phyloP scores from a whole-genome alignment of 2,329 filamentous ascomycete genomes.

The Pseudocercospora eumusae region DNA sequence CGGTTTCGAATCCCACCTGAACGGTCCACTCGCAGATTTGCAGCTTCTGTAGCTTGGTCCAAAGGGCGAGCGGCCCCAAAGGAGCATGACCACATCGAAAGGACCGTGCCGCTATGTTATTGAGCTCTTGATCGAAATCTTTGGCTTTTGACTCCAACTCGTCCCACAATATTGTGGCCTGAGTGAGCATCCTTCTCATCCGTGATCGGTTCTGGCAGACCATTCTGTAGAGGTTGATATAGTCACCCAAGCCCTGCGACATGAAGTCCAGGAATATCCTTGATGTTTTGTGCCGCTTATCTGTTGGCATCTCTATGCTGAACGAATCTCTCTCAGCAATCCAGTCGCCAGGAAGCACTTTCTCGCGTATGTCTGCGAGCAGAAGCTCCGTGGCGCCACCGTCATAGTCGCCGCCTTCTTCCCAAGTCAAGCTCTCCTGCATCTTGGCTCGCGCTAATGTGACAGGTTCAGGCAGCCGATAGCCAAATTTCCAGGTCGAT shows the following conservation, averaged over 20 bases:
- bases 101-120: conserved; percentile 2
- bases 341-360: conserved; percentile 70
- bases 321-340: conserved; percentile 75
- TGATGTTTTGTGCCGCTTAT: conserved; percentile 72
- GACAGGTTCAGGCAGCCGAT: conserved; percentile 68
- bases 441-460: conserved; percentile 72
- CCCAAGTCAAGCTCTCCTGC: conserved; percentile 63
- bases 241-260: conserved; percentile 59
- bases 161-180: conserved; percentile 82
- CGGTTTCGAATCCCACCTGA: conserved; percentile 90
- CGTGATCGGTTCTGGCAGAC: conserved; percentile 89
- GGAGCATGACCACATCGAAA: neutral
- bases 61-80: conserved; percentile 71
- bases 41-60: conserved; percentile 90
- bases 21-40: conserved; percentile 82
- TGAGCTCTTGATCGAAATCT: conserved; percentile 26
- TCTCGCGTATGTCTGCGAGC: conserved; percentile 75
- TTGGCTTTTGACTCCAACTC: conserved; percentile 72
- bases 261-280: conserved; percentile 71
- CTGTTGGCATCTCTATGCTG: conserved; percentile 70
- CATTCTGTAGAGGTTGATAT: conserved; percentile 79
- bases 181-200: conserved; percentile 83
- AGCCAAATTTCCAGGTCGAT: conserved; percentile 66
- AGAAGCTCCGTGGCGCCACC: conserved; percentile 71
- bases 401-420: conserved; percentile 66